Conservation (phyloP, 805 yeast genomes). For the Nakazawaea peltata region DNA sequence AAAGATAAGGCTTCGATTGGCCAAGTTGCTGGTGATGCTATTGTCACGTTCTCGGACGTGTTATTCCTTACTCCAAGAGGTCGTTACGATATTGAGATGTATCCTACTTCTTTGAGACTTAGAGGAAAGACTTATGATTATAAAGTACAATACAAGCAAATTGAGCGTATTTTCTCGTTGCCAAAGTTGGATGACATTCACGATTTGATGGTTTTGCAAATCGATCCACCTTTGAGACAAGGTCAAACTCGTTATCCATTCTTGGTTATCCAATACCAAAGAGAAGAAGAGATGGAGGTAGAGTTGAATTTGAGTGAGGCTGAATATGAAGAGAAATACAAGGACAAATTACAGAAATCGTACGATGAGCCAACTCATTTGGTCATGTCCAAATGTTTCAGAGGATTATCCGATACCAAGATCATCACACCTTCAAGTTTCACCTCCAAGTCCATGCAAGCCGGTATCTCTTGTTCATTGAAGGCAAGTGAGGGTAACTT, state of each 20-base stretch:
- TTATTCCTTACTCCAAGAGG: constrained; percentile 97
- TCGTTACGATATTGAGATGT: constrained; percentile 95
- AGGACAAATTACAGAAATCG: constrained; percentile 62
- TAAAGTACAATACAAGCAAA: constrained; percentile 83
- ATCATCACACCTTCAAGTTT: constrained; percentile 80
- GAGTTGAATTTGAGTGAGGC: constrained; percentile 80
- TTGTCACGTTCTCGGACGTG: constrained; percentile 86
- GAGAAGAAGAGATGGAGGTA: constrained; percentile 86
- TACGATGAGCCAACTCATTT: constrained; percentile 76
- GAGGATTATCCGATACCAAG: constrained; percentile 84
- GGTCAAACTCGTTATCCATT: constrained; percentile 97
- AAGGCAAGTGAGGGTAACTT: constrained; percentile 94
- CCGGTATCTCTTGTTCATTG: constrained; percentile 85
- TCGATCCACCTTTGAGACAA: constrained; percentile 96
- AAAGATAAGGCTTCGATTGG: constrained; percentile 94
- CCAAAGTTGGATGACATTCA: constrained; percentile 94
- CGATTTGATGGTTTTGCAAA: constrained; percentile 79
- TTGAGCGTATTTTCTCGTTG: constrained; percentile 82
- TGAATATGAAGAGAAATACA: constrained; percentile 69
- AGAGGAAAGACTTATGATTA: constrained; percentile 98
- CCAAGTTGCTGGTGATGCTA: constrained; percentile 88
- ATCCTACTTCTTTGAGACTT: constrained; percentile 74
- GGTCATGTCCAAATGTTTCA: constrained; percentile 80
- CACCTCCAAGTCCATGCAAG: constrained; percentile 65
- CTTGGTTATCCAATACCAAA: constrained; percentile 79